Evolutionary conservation across 2,329 filamentous ascomycete genomes (phyloP).

Genomic region (Huntiella omanensis): DNA sequence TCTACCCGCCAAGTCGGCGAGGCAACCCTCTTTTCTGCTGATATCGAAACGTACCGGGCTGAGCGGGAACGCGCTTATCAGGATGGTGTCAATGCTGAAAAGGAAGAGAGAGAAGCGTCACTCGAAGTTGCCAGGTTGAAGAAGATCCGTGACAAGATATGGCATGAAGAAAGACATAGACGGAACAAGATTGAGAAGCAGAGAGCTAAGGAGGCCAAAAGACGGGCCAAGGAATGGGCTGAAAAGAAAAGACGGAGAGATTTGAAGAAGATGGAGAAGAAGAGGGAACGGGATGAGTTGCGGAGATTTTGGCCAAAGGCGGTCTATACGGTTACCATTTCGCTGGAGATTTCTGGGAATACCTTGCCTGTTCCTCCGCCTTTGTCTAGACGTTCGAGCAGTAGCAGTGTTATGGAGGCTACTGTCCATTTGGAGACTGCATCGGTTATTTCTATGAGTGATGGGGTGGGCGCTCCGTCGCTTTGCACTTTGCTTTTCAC

Average conservation of each 20-base stretch:
- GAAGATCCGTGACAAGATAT: neutral
- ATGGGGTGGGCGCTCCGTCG: neutral
- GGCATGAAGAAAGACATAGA: neutral
- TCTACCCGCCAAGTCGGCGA: constrained; percentile 18
- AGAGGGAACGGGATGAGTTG: constrained; percentile 22
- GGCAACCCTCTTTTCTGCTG: constrained; percentile 16
- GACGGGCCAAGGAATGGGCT: neutral
- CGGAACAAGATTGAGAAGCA: neutral
- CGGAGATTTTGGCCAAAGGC: constrained; percentile 30
- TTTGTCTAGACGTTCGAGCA: constrained; percentile 30
- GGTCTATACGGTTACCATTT: constrained; percentile 30
- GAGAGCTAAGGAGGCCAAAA: neutral
- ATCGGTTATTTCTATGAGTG: neutral
- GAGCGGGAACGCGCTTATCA: constrained; percentile 25
- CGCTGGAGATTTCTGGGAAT: constrained; percentile 24
- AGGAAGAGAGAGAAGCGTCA: constrained; percentile 12
- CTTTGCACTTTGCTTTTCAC: constrained; percentile 26
- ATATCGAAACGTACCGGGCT: constrained; percentile 23
- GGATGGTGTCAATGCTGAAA: constrained; percentile 19
- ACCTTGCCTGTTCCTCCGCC: constrained; percentile 19
- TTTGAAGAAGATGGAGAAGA: neutral
- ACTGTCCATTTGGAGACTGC: neutral
- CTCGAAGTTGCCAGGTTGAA: neutral
- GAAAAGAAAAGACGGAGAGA: neutral
- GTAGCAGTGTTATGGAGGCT: constrained; percentile 34